These are phyloP conservation scores for Poterioochromonas sp. DNA, from an alignment of 352 stramenopile species.

Conservation along the genomic window DNA sequence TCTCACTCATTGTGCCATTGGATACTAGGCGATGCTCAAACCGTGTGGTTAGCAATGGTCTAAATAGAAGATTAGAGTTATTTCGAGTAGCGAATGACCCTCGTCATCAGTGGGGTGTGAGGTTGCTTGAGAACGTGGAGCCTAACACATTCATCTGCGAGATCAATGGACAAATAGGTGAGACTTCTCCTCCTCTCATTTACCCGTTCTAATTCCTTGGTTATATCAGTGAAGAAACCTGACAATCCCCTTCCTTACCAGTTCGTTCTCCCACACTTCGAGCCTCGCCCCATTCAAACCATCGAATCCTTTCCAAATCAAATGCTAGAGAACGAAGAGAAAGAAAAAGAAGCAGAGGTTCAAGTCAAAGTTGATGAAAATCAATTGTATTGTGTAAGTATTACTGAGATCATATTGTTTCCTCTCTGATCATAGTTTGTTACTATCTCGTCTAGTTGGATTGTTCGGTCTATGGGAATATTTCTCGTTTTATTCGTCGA, in stretches of 20 bases:
- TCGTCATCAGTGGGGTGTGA: too few relatives aligned
- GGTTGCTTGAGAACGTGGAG: not conserved
- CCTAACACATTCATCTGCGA: constrained; percentile 1
- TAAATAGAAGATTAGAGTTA: not conserved
- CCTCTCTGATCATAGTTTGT: not conserved
- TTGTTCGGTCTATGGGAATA: not conserved
- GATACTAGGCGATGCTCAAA: constrained; percentile 4
- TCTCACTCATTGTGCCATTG: not conserved
- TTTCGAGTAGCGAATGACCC: not conserved
- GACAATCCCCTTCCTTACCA: too few relatives aligned
- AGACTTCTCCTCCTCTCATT: too few relatives aligned
- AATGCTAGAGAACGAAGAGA: too few relatives aligned
- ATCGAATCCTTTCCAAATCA: too few relatives aligned
- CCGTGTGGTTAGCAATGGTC: not conserved
- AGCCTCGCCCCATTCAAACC: too few relatives aligned
- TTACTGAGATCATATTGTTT: not conserved
- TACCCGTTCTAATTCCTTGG: too few relatives aligned
- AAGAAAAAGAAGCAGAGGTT: too few relatives aligned
- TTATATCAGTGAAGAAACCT: too few relatives aligned
- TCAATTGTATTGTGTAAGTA: constrained; percentile 1
- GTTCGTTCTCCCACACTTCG: too few relatives aligned
- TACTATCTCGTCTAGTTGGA: not conserved
- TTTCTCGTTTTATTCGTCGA: not conserved
- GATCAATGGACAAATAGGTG: constrained; percentile 8
- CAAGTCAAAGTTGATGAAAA: too few relatives aligned